phyloP scores from a whole-genome alignment of 108 stramenopile genomes.

The Licmophora abbreviata region DNA sequence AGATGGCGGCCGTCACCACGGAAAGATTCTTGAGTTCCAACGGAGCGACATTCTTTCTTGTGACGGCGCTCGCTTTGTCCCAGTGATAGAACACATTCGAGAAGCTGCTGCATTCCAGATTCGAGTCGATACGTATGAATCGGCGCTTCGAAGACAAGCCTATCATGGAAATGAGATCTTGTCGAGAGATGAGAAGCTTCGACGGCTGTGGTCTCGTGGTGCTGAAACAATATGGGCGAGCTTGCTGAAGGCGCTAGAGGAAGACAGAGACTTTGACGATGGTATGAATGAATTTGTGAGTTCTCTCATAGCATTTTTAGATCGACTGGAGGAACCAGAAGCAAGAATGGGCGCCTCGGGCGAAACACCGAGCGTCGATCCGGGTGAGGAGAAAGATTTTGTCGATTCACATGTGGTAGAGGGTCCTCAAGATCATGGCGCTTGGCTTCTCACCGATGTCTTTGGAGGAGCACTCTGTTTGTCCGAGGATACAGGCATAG shows the following conservation, averaged over 20 bases:
- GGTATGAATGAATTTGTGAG: conserved; percentile 66
- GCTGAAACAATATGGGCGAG: conserved; percentile 65
- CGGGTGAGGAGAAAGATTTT: background rate
- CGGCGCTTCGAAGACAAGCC: conserved; percentile 33
- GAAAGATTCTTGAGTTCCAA: conserved; percentile 37
- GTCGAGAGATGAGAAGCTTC: conserved; percentile 1
- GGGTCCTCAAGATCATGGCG: conserved; percentile 11
- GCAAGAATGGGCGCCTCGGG: background rate
- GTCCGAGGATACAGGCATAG: background rate
- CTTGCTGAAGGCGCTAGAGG: conserved; percentile 67
- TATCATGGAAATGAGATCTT: conserved; percentile 5
- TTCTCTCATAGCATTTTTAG: conserved; percentile 54
- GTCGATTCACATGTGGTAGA: background rate
- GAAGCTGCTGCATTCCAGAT: conserved; percentile 73
- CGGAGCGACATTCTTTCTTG: conserved; percentile 56
- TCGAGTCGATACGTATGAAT: conserved; percentile 62
- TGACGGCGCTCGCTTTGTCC: conserved; percentile 65
- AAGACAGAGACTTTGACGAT: conserved; percentile 72
- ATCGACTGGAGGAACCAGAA: conserved; percentile 30
- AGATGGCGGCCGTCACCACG: conserved; percentile 27
- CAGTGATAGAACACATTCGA: conserved; percentile 70
- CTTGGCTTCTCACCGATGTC: conserved; percentile 50
- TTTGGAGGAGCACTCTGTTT: conserved; percentile 28
- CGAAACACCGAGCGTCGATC: background rate
- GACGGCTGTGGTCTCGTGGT: conserved; percentile 49